phyloP scores from a whole-genome alignment of 768 basidiomycete species.

The Rhodosporidiobolus odoratus region DNA sequence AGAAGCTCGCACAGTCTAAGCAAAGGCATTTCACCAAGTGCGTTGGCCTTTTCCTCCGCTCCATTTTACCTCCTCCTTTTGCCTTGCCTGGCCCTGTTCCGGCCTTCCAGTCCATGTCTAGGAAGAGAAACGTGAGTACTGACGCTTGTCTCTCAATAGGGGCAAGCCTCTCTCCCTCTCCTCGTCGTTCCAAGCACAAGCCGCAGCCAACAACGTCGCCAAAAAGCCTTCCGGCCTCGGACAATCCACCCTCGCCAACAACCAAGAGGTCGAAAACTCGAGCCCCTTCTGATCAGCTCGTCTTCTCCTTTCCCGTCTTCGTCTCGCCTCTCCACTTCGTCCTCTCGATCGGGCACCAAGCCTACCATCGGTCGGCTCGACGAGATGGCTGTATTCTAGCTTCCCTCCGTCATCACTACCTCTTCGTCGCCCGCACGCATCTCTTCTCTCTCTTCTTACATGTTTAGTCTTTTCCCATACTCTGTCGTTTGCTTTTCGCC shows the following conservation, averaged over 20 bases:
- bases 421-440: background rate
- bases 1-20: slow-evolving; percentile 83
- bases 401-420: no score
- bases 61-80: background rate
- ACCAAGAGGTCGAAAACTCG: slow-evolving; percentile 17
- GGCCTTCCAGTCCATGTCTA: no score
- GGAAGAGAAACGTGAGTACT: background rate
- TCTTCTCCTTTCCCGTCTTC: background rate
- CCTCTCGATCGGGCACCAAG: background rate
- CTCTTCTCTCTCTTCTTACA: background rate
- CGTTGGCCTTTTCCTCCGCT: no score
- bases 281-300: slow-evolving; percentile 13
- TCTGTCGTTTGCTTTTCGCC: no score
- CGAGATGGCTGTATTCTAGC: no score
- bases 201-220: background rate
- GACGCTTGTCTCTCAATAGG: slow-evolving; percentile 20
- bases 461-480: no score
- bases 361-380: no score
- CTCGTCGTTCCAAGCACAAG: slow-evolving; percentile 37
- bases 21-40: slow-evolving; percentile 92
- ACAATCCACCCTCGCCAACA: slow-evolving; percentile 8
- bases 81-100: background rate
- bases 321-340: background rate
- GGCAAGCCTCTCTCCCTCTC: slow-evolving; percentile 43
- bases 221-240: slow-evolving; percentile 27